Percentiles rank a stretch among this genome's conserved stretches.
These are phyloP conservation scores for Phyllachora maydis DNA, from an alignment of 2,329 filamentous ascomycete genomes.

Conservation along the genomic window DNA sequence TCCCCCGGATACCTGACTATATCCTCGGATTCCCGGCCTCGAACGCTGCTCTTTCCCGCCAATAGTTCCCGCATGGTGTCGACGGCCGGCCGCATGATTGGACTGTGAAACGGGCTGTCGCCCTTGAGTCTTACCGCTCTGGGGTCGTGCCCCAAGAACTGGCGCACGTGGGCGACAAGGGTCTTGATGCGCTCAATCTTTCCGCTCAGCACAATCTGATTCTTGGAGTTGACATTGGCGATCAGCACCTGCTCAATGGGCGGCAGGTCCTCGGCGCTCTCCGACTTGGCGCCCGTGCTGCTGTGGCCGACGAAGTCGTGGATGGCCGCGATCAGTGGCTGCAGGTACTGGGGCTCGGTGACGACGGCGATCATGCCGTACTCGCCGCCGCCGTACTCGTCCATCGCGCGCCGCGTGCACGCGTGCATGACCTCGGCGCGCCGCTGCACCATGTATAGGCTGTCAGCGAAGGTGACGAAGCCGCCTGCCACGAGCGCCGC, in stretches of 20 bases:
- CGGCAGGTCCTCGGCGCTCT: constrained; percentile 45
- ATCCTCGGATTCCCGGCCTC: constrained; percentile 32
- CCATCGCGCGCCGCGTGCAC: constrained; percentile 45
- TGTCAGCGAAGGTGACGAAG: constrained; percentile 59
- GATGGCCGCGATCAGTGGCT: constrained; percentile 49
- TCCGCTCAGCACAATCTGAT: constrained; percentile 86
- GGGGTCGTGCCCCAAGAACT: constrained; percentile 83
- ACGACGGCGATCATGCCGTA: constrained; percentile 92
- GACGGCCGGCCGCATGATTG: constrained; percentile 74
- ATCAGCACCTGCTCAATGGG: constrained; percentile 76
- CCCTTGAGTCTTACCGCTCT: constrained; percentile 70
- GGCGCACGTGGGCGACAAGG: constrained; percentile 64
- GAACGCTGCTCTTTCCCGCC: constrained; percentile 30
- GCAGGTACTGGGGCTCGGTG: constrained; percentile 62
- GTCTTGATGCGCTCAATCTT: constrained; percentile 66
- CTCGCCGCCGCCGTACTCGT: constrained; percentile 52
- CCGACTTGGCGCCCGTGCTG: constrained; percentile 42
- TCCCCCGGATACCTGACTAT: constrained; percentile 55
- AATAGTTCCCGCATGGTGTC: constrained; percentile 52
- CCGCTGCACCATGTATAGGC: constrained; percentile 53
- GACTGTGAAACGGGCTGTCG: constrained; percentile 79
- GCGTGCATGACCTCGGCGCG: constrained; percentile 70
- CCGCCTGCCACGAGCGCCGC: constrained; percentile 73
- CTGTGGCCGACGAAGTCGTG: constrained; percentile 58
- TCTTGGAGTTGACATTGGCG: constrained; percentile 88